Evolutionary conservation across 2,329 filamentous ascomycete species (phyloP), one percentile per base, ranked within the genome.

Genomic region (Talaromyces piceae): DNA sequence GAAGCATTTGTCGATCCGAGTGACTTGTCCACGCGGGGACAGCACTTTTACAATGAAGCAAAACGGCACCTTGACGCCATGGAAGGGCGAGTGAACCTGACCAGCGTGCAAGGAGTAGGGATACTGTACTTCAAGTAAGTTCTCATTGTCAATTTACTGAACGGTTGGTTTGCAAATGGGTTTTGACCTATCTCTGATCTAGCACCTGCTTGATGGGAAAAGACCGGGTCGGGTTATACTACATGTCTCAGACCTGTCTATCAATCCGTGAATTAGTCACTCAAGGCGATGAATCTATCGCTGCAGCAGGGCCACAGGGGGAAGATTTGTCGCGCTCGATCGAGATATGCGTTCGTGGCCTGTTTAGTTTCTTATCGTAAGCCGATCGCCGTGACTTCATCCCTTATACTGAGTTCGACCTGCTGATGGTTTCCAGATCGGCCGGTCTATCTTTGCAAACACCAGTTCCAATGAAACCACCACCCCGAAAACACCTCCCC

Each of bases 1-100:
- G 64, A 65, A 39, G 60, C 59, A 3, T 60, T 61, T 30, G 57
- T 58, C 9, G 53, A 58, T 13, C 60, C 62, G 22, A 54, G 53
- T 22, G 58, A 63, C 16, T 50, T 59, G 28, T 54, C 61, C 4
- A 57, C 61, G 12, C 49, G 58, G 22, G 61, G 61, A 27, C 53
- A 60, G 7, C 62, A 63, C 16, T 66, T 67, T 49, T 65, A 62
- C 53, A 54, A 61, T 3, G 63, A 67, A 53, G 62, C 63, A 3
- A 62, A 58, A 33, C 58, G 56, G 12, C 50, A 61, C n/a, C 49
- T 67, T 4, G 63, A 65, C 25, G 59, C 59, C 11, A 52, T 57
- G 31, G 57, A 61, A 22, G 59, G 57, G 2, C 49, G 57, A 11
- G 51, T 58, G 3, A 60, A 56, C 8, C 49, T 67, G 16, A 53